A percentile compares a stretch with the other conserved stretches of the same genome.
Conservation (phyloP, 2,329 filamentous ascomycete genomes). For the Colletotrichum siamense region DNA sequence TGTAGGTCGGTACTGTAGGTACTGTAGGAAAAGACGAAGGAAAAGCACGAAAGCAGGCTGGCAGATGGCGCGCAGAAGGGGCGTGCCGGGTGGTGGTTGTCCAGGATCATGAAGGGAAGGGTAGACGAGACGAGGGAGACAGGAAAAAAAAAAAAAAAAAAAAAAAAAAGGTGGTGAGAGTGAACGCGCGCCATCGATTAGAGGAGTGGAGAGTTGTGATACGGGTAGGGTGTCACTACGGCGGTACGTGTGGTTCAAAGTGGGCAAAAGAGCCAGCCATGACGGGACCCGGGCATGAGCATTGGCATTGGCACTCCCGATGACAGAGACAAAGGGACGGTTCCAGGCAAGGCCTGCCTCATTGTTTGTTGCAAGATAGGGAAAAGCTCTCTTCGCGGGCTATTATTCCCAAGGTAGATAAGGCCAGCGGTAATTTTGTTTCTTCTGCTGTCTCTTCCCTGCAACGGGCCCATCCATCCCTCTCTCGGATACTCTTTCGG, state of each 20-base stretch:
- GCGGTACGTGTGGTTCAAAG: constrained; percentile 16
- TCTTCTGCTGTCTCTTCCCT: not conserved
- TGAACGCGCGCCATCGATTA: constrained; percentile 12
- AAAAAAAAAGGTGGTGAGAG: constrained; percentile 11
- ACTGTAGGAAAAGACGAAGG: not conserved
- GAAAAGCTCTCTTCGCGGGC: not conserved
- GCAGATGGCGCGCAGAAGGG: constrained; percentile 19
- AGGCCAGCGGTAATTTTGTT: not conserved
- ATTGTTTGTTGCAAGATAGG: not conserved
- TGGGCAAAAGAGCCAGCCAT: constrained; percentile 17
- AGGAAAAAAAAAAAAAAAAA: not conserved
- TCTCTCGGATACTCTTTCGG: not conserved
- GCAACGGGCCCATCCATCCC: not conserved
- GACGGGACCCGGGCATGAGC: not conserved
- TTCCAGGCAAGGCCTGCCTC: not conserved
- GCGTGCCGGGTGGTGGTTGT: not conserved
- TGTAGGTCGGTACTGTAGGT: not conserved
- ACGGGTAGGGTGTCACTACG: constrained; percentile 19
- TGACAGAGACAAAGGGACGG: not conserved
- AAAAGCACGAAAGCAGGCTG: constrained; percentile 24
- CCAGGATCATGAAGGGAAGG: constrained; percentile 3
- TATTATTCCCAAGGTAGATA: not conserved
- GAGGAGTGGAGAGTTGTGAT: constrained; percentile 20
- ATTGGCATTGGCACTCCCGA: not conserved
- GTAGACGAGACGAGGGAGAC: not conserved